Evolutionary conservation across 306 rosid genomes (phyloP), one percentile per base, ranked within the genome.

Genomic region (Canavalia ensiformis): DNA sequence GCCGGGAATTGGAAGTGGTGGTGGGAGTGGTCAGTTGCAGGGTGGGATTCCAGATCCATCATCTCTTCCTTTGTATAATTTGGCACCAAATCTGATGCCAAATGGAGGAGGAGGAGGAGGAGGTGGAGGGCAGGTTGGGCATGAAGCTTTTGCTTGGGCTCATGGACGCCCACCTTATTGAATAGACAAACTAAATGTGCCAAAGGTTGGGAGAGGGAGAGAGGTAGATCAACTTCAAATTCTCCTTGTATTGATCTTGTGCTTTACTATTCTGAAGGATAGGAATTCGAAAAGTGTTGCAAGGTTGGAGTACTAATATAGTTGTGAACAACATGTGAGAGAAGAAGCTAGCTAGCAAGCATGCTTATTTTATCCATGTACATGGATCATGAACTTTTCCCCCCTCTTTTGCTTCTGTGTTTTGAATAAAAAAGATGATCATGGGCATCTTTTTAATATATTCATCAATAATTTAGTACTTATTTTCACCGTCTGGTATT

Each of bases 131-230:
- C 94, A 83, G 52, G 72, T 89, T 13, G 94, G 93, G 44, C 94
- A 89, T 79, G 98, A 93, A 55, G 89, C 92, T 51, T 90, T 89
- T 87, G 86, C 82, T 77, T 96, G 98, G 98, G 73, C 89, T 86
- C 96, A 92, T 51, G 87, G 90, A 25, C 55, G 97, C 34, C 84
- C 88, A 30, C 91, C 97, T 55, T 96, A 84, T 75, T 96, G 68
- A 83, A 11, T 41, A 37, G 33, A 51, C 5, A 8, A 7, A 13
- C 7, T 13, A 9, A 50, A 18, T 68, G 33, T 9, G 37, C 49
- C n/a, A 28, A 57, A 44, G 31, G 11, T 46, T 47, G 49, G 5
- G 45, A 56, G 45, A 7, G 7, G 29, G 33, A 42, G 59, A 67
- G 28, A 69, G 62, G 71, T 62, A 37, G 78, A 67, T 50, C 52